A percentile compares a stretch with the other conserved stretches of the same genome.
Conservation (phyloP, 1,284 basidiomycete genomes). For the Ustilago lituana region DNA sequence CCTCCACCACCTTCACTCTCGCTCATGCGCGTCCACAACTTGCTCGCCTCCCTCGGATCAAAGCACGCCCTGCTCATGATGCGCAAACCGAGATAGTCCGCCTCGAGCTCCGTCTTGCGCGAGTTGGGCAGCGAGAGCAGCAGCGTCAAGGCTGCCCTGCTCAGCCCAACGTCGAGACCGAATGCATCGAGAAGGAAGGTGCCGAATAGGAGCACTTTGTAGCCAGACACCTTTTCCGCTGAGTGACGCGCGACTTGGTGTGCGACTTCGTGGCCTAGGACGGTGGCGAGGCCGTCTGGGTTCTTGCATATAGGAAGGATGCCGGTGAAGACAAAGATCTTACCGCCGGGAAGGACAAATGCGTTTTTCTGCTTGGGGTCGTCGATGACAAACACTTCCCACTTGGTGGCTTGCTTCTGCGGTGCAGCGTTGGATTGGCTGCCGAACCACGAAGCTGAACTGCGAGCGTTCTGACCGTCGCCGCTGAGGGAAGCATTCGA, state of each 20-base stretch:
- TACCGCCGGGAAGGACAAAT: constrained; percentile 77
- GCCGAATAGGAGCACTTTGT: constrained; percentile 55
- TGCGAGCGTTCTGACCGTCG: background rate
- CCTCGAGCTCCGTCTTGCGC: constrained; percentile 82
- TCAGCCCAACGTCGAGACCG: constrained; percentile 55
- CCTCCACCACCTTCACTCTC: constrained; percentile 24
- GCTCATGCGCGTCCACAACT: constrained; percentile 56
- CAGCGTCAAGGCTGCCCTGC: constrained; percentile 70
- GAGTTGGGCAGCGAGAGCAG: constrained; percentile 83
- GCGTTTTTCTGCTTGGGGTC: constrained; percentile 79
- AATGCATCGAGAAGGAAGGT: constrained; percentile 48
- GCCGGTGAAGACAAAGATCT: constrained; percentile 85
- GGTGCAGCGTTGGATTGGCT: background rate
- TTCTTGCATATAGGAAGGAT: constrained; percentile 82
- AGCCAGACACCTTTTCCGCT: constrained; percentile 64
- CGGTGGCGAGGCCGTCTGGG: constrained; percentile 84
- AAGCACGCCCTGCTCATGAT: constrained; percentile 76
- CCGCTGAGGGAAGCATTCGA: constrained; percentile 6
- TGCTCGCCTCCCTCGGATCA: constrained; percentile 76
- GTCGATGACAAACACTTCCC: constrained; percentile 84
- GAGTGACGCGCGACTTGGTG: constrained; percentile 72
- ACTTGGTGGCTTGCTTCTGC: constrained; percentile 64
- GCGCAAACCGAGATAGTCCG: constrained; percentile 76
- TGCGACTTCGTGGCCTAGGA: constrained; percentile 85
- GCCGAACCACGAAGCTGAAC: constrained; percentile 12